Evolutionary conservation across 1,284 basidiomycete genomes (phyloP).

Genomic region (Boletus semigastroideus): DNA sequence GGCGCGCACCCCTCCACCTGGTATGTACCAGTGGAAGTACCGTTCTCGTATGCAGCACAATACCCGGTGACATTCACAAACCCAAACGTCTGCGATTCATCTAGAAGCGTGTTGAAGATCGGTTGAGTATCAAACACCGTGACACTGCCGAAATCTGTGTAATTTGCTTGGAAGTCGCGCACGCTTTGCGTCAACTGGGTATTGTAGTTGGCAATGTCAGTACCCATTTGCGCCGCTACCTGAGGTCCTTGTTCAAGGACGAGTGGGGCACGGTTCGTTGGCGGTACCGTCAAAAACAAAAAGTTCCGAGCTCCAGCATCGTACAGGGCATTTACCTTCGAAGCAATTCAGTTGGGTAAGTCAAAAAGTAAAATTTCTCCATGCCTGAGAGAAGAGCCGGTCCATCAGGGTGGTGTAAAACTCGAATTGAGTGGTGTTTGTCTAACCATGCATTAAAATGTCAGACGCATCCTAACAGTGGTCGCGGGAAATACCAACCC

Average conservation of each 20-base stretch:
- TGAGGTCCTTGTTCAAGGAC: conserved; percentile 48
- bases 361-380: not conserved
- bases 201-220: conserved; percentile 53
- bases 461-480: not conserved
- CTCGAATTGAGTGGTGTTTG: conserved; percentile 50
- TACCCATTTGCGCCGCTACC: conserved; percentile 38
- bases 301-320: conserved; percentile 57
- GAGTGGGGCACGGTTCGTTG: conserved; percentile 58
- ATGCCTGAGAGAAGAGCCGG: conserved; percentile 56
- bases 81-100: conserved; percentile 50
- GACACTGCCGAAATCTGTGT: conserved; percentile 44
- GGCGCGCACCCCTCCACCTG: conserved; percentile 58
- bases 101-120: conserved; percentile 57
- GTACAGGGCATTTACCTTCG: conserved; percentile 55
- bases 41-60: conserved; percentile 54
- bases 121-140: conserved; percentile 56
- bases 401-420: conserved; percentile 55
- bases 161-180: conserved; percentile 40
- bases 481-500: conserved; percentile 39
- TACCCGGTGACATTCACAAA: conserved; percentile 60
- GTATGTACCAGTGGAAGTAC: conserved; percentile 50
- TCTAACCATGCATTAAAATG: conserved; percentile 33
- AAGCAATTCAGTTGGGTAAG: not conserved
- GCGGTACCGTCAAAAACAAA: conserved; percentile 67
- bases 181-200: conserved; percentile 42